Base-by-base conservation (phyloP, 1,139 yeast genomes). In the Debaryomyces sp. region DNA sequence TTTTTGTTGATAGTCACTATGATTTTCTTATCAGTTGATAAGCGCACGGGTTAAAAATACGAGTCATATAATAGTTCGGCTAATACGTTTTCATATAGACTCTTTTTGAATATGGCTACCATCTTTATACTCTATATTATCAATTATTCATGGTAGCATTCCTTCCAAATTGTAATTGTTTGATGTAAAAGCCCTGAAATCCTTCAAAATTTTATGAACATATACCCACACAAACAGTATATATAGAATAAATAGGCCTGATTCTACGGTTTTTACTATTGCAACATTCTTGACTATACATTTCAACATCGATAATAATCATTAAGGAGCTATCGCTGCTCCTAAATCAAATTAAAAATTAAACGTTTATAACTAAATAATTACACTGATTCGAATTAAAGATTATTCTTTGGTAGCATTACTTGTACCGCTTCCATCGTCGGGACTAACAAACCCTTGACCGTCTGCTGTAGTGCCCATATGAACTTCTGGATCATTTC, bases 381-480 rank as follows among this genome's bases (percentile, higher is more conserved):
- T 30, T 41, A 41, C 41, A 13, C 15, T 17, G 39, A 10, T 18
- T 21, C n/a, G 15, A 22, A 30, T 30, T 18, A 34, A 34, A 15
- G 4, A 18, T 50, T 45, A 49, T 36, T 58, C 54, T 37, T 56
- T 57, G 22, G 67, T 59, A 27, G 50, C 50, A 41, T 59, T 64
- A 45, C 63, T 60, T 6, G 38, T 22, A 4, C 50, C 56, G 32
- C 63, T 57, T 17, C 54, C 64, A 42, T 64, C 56, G 36, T 63
- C 65, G 8, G 62, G 61, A 46, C 62, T 61, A 21, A 56, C 46
- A 26, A 61, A 51, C 15, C 62, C 58, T 18, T 52, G 52, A 8
- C 62, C 68, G 37, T 57, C 60, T 6, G 54, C 54, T n/a, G 62
- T 54, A 18, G 58, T 58, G 12, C 67, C 68, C 38, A 59, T 61